Evolutionary conservation across 2,329 filamentous ascomycete species (phyloP), one percentile per base, ranked within the genome.

Genomic region (Monosporascus sp.): DNA sequence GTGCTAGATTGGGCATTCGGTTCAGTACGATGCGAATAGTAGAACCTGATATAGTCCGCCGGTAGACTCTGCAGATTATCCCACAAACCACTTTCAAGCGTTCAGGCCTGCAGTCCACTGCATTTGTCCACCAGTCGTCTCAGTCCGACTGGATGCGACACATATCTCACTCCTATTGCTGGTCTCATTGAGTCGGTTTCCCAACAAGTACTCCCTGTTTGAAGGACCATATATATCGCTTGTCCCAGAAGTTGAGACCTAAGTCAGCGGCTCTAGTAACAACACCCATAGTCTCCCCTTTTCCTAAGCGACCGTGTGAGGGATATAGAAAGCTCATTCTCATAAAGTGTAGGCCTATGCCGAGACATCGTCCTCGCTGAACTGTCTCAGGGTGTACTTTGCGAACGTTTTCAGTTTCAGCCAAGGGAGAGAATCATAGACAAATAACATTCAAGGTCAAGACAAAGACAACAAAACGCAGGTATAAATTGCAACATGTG

Each of bases 101-200:
- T 11, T 45, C 43, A 7, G 22, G 43, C 11, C 43, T 24, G 19
- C 14, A 17, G 19, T 45, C 19, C 22, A 45, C 20, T 5, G 19
- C 22, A 27, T 9, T 5, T 45, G 8, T 5, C 43, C 43, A 11
- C 27, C 22, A 14, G 19, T 4, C 16, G 5, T 14, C 9, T 11
- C 7, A 45, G 6, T 26, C 20, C 79, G 61, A 82, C 82, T 81
- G 59, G 78, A 75, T 1, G 78, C 77, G 17, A 79, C 67, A 64
- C 78, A 78, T 61, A 78, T 74, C 56, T 76, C 67, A 56, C 74
- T 66, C 20, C 77, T 70, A 52, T 74, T 74, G 50, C 72, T 74
- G 0, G 76, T 75, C 20, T 61, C 55, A n/a, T 61, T 58, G 58
- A 74, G 70, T 71, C 72, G 73, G 51, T 60, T 69, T 55, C 74